phyloP scores from a whole-genome alignment of 441 rosid genomes.

The Geranium incanum region DNA sequence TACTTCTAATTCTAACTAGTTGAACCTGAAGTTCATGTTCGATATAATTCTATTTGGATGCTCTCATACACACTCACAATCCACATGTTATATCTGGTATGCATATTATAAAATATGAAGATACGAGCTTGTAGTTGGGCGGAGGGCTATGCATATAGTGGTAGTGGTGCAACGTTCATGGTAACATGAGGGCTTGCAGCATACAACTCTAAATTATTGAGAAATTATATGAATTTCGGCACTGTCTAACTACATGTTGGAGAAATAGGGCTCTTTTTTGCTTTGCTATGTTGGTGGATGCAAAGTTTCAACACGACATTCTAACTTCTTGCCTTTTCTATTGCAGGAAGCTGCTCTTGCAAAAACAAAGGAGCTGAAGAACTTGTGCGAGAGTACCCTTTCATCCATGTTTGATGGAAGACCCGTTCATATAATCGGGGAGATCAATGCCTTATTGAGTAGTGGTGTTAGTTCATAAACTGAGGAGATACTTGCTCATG shows the following conservation, averaged over 20 bases:
- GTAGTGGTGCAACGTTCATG: neutral
- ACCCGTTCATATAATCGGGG: conserved; percentile 91
- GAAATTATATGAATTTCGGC: neutral
- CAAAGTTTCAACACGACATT: conserved; percentile 6
- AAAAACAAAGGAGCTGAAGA: conserved; percentile 84
- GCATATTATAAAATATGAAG: neutral
- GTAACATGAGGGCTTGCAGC: neutral
- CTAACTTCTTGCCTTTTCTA: conserved; percentile 15
- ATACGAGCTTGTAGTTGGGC: neutral
- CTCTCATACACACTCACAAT: neutral
- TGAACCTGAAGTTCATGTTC: neutral
- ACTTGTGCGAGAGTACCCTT: conserved; percentile 68
- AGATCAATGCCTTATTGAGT: conserved; percentile 74
- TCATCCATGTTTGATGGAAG: conserved; percentile 90
- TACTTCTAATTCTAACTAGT: neutral
- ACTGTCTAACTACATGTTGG: neutral
- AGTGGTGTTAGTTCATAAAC: conserved; percentile 42
- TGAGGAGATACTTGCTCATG: neutral
- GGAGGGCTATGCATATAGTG: neutral
- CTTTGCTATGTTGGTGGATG: neutral
- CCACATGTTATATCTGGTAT: neutral
- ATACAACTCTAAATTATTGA: neutral
- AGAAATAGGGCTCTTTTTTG: neutral
- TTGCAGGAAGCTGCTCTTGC: conserved; percentile 72
- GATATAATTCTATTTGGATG: neutral